These are phyloP conservation scores for Ophiostoma quercus DNA, from an alignment of 2,329 filamentous ascomycete genomes.

Conservation along the genomic window DNA sequence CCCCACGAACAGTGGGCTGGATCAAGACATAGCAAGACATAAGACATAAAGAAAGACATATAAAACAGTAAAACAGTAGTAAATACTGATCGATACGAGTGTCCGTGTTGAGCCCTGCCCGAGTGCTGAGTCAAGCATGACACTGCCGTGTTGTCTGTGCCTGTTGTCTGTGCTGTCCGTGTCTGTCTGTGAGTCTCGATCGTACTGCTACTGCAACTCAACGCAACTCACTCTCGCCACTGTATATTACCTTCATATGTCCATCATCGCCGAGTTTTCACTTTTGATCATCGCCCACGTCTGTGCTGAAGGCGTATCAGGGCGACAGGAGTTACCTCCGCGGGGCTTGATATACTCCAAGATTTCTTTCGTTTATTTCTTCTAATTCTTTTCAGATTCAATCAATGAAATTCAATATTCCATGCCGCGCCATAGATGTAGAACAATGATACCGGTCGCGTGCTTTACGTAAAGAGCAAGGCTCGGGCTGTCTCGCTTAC, in stretches of 20 bases:
- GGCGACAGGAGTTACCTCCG: neutral
- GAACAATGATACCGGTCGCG: neutral
- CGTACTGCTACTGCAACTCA: too few species aligned
- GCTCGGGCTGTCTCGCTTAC: neutral
- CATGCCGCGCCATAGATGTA: neutral
- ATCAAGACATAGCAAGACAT: too few species aligned
- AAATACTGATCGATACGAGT: neutral
- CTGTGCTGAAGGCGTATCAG: neutral
- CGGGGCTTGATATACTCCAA: neutral
- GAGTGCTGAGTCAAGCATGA: neutral
- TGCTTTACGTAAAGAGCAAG: conserved; percentile 4
- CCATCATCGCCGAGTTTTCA: too few species aligned
- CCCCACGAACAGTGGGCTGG: too few species aligned
- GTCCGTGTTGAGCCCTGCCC: neutral
- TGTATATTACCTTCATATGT: too few species aligned
- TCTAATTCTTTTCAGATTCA: neutral
- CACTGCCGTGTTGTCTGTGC: neutral
- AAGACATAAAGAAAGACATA: too few species aligned
- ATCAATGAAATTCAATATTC: neutral
- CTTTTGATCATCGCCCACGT: neutral
- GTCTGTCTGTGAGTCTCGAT: too few species aligned
- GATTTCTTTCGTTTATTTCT: too few species aligned
- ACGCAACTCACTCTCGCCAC: too few species aligned
- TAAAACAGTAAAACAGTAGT: too few species aligned
- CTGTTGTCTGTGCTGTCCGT: too few species aligned